Percentiles rank a stretch among this genome's conserved stretches.
Conservation (phyloP, 257 asterid genomes). For the Fraxinus quadrangulata region DNA sequence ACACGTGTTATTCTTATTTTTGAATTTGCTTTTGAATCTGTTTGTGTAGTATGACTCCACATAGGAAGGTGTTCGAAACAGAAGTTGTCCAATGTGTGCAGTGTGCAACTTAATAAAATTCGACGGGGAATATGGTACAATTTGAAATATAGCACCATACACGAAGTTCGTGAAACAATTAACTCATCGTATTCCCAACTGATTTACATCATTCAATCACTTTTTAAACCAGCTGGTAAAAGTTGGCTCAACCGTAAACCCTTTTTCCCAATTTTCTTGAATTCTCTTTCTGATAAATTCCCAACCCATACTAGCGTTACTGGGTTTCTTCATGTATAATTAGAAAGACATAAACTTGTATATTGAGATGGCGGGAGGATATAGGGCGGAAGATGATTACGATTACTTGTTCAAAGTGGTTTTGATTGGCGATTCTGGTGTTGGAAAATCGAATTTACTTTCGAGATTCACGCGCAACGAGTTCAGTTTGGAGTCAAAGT, state of each 20-base stretch:
- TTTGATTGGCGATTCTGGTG: slow-evolving; percentile 38
- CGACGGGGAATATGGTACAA: too few species aligned
- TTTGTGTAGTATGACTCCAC: too few species aligned
- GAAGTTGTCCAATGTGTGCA: too few species aligned
- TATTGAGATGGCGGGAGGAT: slow-evolving; percentile 29
- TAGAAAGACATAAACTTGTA: background rate
- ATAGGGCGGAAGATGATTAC: slow-evolving; percentile 37
- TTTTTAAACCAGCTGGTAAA: background rate
- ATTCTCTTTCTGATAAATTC: too few species aligned
- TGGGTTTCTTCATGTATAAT: background rate
- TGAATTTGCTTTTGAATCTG: too few species aligned
- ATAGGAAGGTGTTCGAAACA: too few species aligned
- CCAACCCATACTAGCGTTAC: background rate
- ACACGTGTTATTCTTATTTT: too few species aligned
- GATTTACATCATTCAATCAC: background rate
- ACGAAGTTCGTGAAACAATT: too few species aligned
- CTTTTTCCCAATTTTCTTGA: background rate
- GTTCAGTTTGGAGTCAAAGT: slow-evolving; percentile 37
- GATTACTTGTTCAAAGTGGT: slow-evolving; percentile 39
- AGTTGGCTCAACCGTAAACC: background rate
- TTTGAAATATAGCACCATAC: too few species aligned
- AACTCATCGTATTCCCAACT: background rate
- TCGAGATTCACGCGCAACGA: slow-evolving; percentile 32
- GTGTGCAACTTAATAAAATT: too few species aligned
- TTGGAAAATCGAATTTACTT: slow-evolving; percentile 32